phyloP scores from a whole-genome alignment of 148 eudicot genomes.

The Hydrangea macrophylla region DNA sequence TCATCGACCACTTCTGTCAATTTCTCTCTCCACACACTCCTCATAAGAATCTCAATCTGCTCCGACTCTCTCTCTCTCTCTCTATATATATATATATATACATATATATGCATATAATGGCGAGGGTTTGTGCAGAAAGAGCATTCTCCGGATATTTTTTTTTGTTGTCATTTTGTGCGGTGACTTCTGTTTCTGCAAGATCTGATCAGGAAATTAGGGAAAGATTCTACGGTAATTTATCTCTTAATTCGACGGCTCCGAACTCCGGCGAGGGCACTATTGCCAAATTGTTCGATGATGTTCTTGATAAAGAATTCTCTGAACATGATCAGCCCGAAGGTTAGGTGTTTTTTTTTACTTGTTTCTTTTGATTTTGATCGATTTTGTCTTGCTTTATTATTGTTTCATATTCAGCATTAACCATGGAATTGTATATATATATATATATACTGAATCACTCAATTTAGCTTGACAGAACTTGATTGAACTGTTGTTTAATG shows the following conservation, averaged over 20 bases:
- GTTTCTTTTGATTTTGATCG: not conserved
- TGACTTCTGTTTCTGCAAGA: conserved; percentile 39
- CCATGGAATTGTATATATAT: no score
- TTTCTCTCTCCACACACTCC: not conserved
- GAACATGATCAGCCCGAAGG: conserved; percentile 93
- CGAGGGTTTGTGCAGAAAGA: conserved; percentile 13
- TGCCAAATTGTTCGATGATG: conserved; percentile 87
- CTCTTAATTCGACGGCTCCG: conserved; percentile 61
- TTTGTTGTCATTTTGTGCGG: conserved; percentile 21
- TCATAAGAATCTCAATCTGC: not conserved
- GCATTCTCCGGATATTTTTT: conserved; percentile 7
- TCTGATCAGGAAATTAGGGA: conserved; percentile 79
- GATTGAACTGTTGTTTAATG: no score
- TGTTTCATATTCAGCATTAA: no score
- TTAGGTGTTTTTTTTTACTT: conserved; percentile 10
- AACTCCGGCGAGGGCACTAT: conserved; percentile 53
- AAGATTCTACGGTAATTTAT: conserved; percentile 65
- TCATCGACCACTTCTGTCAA: not conserved
- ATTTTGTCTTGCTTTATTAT: not conserved
- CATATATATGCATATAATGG: conserved; percentile 10
- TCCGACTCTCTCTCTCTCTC: not conserved
- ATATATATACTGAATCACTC: no score
- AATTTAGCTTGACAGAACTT: not conserved
- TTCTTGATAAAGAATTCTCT: conserved; percentile 77
- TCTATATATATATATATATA: not conserved